phyloP scores from a whole-genome alignment of 179 eudicot genomes.

The Dionaea muscipula region DNA sequence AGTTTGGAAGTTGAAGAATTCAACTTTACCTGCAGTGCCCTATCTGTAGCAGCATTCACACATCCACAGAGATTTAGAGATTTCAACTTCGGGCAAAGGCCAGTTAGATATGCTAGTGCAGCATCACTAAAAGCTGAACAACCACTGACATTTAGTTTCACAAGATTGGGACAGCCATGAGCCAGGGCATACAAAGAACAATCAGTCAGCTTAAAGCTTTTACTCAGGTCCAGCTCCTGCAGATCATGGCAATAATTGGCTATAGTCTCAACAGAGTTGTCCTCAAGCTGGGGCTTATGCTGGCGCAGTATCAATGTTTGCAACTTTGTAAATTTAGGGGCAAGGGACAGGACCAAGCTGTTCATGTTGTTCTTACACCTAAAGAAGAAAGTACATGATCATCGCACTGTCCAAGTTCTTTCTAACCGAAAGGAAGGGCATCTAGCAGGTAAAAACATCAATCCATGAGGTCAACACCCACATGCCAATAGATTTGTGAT shows the following conservation, averaged over 20 bases:
- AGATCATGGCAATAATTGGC: slow-evolving; percentile 62
- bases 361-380: slow-evolving; percentile 90
- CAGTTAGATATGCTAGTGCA: slow-evolving; percentile 51
- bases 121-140: slow-evolving; percentile 63
- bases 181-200: slow-evolving; percentile 64
- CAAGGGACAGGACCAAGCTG: slow-evolving; percentile 54
- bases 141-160: slow-evolving; percentile 76
- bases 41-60: slow-evolving; percentile 71
- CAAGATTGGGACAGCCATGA: slow-evolving; percentile 65
- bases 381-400: neutral
- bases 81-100: slow-evolving; percentile 54
- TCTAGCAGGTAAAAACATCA: too few relatives aligned
- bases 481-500: too few relatives aligned
- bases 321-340: slow-evolving; percentile 64
- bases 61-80: slow-evolving; percentile 80
- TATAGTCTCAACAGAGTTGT: slow-evolving; percentile 52
- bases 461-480: too few relatives aligned
- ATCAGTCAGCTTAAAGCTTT: slow-evolving; percentile 80
- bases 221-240: slow-evolving; percentile 77
- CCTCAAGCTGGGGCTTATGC: slow-evolving; percentile 71
- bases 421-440: too few relatives aligned
- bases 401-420: neutral
- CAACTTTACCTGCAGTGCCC: slow-evolving; percentile 57
- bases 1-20: neutral
- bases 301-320: slow-evolving; percentile 59